phyloP scores from a whole-genome alignment of 106 monocot species.

The Posidonia australis region DNA sequence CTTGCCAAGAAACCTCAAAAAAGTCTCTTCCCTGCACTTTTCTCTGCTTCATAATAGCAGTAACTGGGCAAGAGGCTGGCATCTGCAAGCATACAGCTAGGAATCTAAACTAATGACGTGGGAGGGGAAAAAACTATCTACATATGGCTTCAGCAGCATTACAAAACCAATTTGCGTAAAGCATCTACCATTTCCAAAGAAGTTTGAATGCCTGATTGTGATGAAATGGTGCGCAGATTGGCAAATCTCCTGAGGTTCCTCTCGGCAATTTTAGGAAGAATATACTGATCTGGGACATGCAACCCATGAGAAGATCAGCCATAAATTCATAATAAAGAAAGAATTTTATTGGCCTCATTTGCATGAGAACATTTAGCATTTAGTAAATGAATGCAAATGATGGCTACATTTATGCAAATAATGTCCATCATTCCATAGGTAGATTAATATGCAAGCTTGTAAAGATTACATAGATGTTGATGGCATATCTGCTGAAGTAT shows the following conservation, averaged over 20 bases:
- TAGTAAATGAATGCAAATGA: no score
- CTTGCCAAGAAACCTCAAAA: conserved; percentile 78
- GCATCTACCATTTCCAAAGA: conserved; percentile 39
- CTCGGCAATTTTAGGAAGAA: conserved; percentile 85
- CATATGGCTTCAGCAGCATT: neutral
- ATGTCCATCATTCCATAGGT: no score
- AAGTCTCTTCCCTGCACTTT: conserved; percentile 51
- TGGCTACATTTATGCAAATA: no score
- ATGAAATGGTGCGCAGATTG: conserved; percentile 46
- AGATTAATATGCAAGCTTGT: no score
- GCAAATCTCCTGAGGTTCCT: conserved; percentile 77
- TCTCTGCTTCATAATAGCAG: conserved; percentile 58
- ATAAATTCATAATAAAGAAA: no score
- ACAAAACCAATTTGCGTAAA: no score
- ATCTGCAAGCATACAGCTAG: conserved; percentile 52
- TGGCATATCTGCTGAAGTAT: no score
- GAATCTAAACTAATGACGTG: no score
- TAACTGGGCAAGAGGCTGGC: conserved; percentile 60
- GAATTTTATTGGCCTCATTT: no score
- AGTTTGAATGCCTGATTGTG: conserved; percentile 30
- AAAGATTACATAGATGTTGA: no score
- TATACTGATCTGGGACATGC: conserved; percentile 58
- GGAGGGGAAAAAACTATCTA: no score
- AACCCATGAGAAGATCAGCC: neutral
- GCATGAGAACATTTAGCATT: no score